Base-by-base conservation (phyloP, 202 grass and related monocot species). In the Digitaria exilis region DNA sequence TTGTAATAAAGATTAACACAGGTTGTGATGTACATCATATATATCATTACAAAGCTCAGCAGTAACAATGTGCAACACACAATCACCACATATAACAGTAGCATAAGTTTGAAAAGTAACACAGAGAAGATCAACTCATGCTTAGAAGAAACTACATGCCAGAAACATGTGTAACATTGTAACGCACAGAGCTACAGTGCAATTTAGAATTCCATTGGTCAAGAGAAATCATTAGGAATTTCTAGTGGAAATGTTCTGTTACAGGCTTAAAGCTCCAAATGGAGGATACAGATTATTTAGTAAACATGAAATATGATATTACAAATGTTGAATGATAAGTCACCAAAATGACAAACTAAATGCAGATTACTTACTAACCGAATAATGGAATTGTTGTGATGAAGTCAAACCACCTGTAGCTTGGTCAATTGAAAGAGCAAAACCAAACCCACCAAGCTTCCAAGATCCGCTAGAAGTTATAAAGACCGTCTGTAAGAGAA, bases 391-490 rank as follows among this genome's bases (percentile, higher is more conserved):
- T 88, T 89, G 87, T 68, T 96, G 93, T 9, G 81, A 75, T 46
- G 94, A 89, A 89, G 83, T 83, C 83, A 94, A 93, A 88, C 91
- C 84, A 76, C 87, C 91, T 39, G 88, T 89, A 29, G 87, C 76
- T 90, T 96, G 93, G 68, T 94, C 97, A 80, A 90, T 54, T 32
- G 91, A 87, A 78, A 99, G 77, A 81, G 97, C 90, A 89, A 99
- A 99, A 55, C 97, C 91, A 86, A 99, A 99, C 37, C 93, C 97
- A 72, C 97, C 97, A 87, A 99, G 92, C 83, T 99, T 99, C 97
- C 97, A 99, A 81, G 97, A 94, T 80, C 97, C 97, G 75, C 88
- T 99, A 51, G 85, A 92, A 65, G 97, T 99, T 55, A 99, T 94
- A 91, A 96, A 99, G 13, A 99, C 87, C 6, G 93, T 86, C 97